Base-by-base conservation (phyloP, 106 monocot genomes). In the Platanthera zijinensis region DNA sequence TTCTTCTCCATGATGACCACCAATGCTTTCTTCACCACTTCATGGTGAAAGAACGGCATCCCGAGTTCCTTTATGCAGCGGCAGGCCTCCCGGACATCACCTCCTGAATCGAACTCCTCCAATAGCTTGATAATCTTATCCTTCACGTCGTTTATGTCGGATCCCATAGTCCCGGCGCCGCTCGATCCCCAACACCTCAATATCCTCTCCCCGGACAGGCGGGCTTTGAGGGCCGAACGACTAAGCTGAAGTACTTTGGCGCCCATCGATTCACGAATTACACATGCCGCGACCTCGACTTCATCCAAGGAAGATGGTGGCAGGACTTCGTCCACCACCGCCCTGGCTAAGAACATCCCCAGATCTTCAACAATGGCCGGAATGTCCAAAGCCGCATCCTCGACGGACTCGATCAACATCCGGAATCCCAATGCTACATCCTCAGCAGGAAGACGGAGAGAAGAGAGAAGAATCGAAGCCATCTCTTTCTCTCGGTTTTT, bases 21-120 rank as follows among this genome's bases (percentile, higher is more conserved):
- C 74, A 94, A 53, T 15, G 88, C 88, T 69, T 85, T 94, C 86
- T 94, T 94, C 1, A 94, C 88, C 1, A 90, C 86, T 72, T 94
- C 94, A 69, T 94, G 94, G 77, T 90, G 88, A 78, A 94, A 94
- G 74, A 94, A 94, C 2, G 94, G 90, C 94, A 94, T 89, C 0
- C 88, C 94, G 10, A 94, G 81, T 52, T 90, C 90, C 77, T 88
- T 88, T 69, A 90, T 89, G 82, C 94, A 94, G n/a, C 81, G 84
- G 51, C 88, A 90, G 13, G 94, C 94, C 62, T 94, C 94, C 6
- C 64, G 14, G 14, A 85, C 7, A 39, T 90, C 94, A 8, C 94
- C 94, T 1, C 94, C 88, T 3, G 75, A 81, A 21, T 87, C 85
- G 71, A 88, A 94, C 74, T 94, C 94, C 80, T 94, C 88, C 39